phyloP scores from a whole-genome alignment of 2,329 filamentous ascomycete genomes.

The Cercospora canescens region DNA sequence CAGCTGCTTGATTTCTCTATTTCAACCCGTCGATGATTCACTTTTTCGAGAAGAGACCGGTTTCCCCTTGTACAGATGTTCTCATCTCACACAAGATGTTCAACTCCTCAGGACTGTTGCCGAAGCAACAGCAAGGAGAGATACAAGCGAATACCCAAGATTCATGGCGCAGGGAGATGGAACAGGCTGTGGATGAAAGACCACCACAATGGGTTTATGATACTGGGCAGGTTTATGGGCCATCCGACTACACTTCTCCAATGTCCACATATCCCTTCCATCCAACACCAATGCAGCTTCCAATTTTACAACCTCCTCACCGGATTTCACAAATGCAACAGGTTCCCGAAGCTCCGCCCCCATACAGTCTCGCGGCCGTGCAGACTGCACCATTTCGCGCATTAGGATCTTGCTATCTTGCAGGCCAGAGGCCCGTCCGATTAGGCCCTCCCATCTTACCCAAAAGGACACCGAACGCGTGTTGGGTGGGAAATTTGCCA shows the following conservation, averaged over 20 bases:
- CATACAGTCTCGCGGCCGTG: not conserved
- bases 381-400: not conserved
- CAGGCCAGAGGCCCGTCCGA: not conserved
- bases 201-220: not conserved
- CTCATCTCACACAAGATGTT: not conserved
- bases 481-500: constrained; percentile 94
- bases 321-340: not conserved
- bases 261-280: no score
- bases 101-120: not conserved
- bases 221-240: no score
- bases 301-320: not conserved
- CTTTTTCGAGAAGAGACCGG: not conserved
- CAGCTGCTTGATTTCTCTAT: no score
- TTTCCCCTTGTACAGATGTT: not conserved
- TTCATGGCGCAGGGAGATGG: not conserved
- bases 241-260: no score
- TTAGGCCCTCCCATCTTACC: constrained; percentile 65
- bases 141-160: not conserved
- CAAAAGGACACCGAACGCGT: constrained; percentile 74
- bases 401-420: not conserved
- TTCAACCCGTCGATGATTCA: no score
- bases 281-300: not conserved
- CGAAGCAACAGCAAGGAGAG: not conserved
- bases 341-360: not conserved
- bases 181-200: not conserved